Evolutionary conservation across 2,329 filamentous ascomycete genomes (phyloP), one percentile per base, ranked within the genome.

Genomic region (Lachnellula subtilissima): DNA sequence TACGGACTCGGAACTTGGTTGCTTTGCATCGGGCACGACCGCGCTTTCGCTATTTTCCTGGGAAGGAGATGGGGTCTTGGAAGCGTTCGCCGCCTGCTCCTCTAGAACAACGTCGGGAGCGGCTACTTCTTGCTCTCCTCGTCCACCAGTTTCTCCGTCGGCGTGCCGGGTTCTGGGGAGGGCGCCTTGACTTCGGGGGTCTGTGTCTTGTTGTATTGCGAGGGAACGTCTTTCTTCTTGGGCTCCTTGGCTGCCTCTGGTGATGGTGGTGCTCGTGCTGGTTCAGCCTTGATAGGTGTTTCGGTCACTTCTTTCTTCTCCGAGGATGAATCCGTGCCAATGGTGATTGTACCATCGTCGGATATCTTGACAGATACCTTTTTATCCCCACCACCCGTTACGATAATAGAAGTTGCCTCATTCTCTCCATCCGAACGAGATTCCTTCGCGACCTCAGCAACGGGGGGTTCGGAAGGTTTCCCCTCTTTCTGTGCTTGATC

Each of bases 301-400:
- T 49, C 28, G 25, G n/a, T 36, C 28, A 32, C 28, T 25, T 46
- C 17, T 46, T 19, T 46, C 17, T 37, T 40, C 12, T 22, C n/a
- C 6, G 35, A 12, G 8, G 47, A n/a, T 15, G 11, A 39, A 39
- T 39, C 19, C 25, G 42, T 46, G 19, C 49, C 53, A 47, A 55
- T 51, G 23, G 53, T 55, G 40, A 55, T 55, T 15, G 53, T 55
- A 8, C 53, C 53, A 25, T 55, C 53, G 35, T 55, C 53, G 4
- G 50, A 40, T 15, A 55, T 55, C 19, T 55, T 55, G 11, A 55
- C 49, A 5, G 53, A 52, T 8, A 42, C 35, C 12, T 32, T 46
- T 14, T 55, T 51, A 15, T 37, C 48, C 7, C 36, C 40, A 15
- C 53, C 43, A 6, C 35, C 48, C 15, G 22, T 28, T 11, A 52